Conservation (phyloP, 2,329 filamentous ascomycete species). For the Ophiocordyceps camponoti-saundersi region DNA sequence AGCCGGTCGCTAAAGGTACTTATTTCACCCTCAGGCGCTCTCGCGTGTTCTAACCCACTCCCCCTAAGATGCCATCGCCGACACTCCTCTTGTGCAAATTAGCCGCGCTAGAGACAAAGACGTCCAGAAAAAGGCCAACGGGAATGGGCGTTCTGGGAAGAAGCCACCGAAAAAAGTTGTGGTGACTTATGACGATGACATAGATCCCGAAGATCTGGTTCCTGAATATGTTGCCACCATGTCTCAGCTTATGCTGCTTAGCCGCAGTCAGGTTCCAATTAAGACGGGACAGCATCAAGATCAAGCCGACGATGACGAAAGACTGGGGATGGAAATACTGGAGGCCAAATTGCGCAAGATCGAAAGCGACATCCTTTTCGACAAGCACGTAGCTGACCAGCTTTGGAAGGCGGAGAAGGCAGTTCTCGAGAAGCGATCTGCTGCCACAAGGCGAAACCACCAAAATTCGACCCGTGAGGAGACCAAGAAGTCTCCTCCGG, state of each 20-base stretch:
- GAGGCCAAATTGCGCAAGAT: conserved; percentile 61
- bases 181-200: conserved; percentile 46
- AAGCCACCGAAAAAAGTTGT: conserved; percentile 21
- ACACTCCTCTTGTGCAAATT: conserved; percentile 23
- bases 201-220: conserved; percentile 59
- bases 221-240: conserved; percentile 65
- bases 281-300: conserved; percentile 3
- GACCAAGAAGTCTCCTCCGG: conserved; percentile 6
- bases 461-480: conserved; percentile 9
- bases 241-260: conserved; percentile 42
- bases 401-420: conserved; percentile 45
- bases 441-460: conserved; percentile 24
- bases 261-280: conserved; percentile 1
- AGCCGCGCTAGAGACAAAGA: conserved; percentile 18
- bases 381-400: conserved; percentile 45
- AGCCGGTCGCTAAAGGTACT: conserved; percentile 19
- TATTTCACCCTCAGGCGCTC: neutral
- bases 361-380: conserved; percentile 62
- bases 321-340: conserved; percentile 43
- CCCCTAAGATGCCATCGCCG: conserved; percentile 25
- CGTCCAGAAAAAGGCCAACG: conserved; percentile 3
- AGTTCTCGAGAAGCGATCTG: conserved; percentile 43
- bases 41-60: conserved; percentile 1
- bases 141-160: conserved; percentile 9
- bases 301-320: conserved; percentile 8